Conservation (phyloP, 2,329 filamentous ascomycete species). For the Hyphodiscus sp. region DNA sequence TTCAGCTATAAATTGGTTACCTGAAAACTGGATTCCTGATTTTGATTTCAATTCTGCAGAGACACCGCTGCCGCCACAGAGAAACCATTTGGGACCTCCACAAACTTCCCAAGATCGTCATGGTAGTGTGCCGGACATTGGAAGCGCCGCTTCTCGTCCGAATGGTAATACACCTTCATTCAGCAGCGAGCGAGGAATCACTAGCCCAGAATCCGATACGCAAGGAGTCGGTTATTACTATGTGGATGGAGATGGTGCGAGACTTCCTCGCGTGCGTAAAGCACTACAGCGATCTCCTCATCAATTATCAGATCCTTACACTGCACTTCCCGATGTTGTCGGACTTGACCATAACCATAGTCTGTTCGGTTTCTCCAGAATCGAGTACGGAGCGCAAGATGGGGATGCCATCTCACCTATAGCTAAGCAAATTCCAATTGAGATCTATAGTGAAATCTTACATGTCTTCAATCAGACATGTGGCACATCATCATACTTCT, state of each 20-base stretch:
- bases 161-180: too few relatives aligned
- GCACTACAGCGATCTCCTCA: constrained; percentile 13
- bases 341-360: not conserved
- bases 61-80: not conserved
- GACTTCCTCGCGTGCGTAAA: constrained; percentile 20
- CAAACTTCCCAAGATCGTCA: not conserved
- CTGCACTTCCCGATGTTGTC: not conserved
- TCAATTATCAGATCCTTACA: constrained; percentile 1
- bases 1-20: constrained; percentile 24
- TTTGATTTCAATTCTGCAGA: constrained; percentile 1
- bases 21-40: constrained; percentile 21
- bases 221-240: constrained; percentile 20
- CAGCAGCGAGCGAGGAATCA: constrained; percentile 1
- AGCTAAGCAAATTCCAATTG: constrained; percentile 6
- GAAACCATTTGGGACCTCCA: not conserved
- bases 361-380: constrained; percentile 10
- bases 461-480: constrained; percentile 16
- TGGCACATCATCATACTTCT: constrained; percentile 11
- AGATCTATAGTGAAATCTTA: constrained; percentile 15
- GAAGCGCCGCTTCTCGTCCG: too few relatives aligned
- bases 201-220: constrained; percentile 13
- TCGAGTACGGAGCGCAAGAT: not conserved
- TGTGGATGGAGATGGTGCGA: constrained; percentile 23
- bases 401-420: not conserved
- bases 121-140: constrained; percentile 4